Evolutionary conservation across 768 basidiomycete genomes (phyloP).

Genomic region (Pulveroboletus frians): DNA sequence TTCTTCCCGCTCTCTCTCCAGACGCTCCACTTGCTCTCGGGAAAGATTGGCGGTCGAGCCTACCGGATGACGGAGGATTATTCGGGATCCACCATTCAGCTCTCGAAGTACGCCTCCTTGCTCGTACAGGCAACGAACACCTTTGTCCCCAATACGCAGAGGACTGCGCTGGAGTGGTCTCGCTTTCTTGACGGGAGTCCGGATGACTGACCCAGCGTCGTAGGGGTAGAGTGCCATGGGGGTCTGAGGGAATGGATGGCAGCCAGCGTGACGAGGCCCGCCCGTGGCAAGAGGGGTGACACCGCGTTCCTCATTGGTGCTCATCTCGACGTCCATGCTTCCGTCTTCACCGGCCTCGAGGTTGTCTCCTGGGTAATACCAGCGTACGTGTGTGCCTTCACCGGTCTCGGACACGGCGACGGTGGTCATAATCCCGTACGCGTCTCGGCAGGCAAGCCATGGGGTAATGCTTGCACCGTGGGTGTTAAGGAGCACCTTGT

Average conservation of each 20-base stretch:
- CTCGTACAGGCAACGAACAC: conserved; percentile 19
- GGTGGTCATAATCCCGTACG: conserved; percentile 4
- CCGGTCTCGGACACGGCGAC: conserved; percentile 20
- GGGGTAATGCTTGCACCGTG: background rate
- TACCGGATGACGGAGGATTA: conserved; percentile 20
- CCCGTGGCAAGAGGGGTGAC: conserved; percentile 8
- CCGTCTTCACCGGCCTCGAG: conserved; percentile 6
- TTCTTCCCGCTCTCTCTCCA: conserved; percentile 12
- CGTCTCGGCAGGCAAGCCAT: conserved; percentile 20
- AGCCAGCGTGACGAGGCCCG: background rate
- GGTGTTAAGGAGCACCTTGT: background rate
- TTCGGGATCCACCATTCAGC: conserved; percentile 11
- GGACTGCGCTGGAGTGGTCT: conserved; percentile 28
- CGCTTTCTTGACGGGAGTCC: conserved; percentile 26
- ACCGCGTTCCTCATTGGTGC: conserved; percentile 15
- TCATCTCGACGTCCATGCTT: conserved; percentile 6
- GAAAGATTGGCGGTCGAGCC: conserved; percentile 24
- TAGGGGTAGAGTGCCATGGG: conserved; percentile 18
- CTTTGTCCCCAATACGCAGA: conserved; percentile 26
- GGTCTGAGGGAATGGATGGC: conserved; percentile 13
- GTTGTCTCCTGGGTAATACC: conserved; percentile 13
- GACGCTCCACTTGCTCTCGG: conserved; percentile 19
- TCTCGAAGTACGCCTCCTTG: conserved; percentile 10
- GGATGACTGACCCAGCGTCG: conserved; percentile 29
- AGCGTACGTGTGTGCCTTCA: conserved; percentile 17